phyloP scores from a whole-genome alignment of 495 filamentous ascomycete genomes.

The Aspergillus steynii region DNA sequence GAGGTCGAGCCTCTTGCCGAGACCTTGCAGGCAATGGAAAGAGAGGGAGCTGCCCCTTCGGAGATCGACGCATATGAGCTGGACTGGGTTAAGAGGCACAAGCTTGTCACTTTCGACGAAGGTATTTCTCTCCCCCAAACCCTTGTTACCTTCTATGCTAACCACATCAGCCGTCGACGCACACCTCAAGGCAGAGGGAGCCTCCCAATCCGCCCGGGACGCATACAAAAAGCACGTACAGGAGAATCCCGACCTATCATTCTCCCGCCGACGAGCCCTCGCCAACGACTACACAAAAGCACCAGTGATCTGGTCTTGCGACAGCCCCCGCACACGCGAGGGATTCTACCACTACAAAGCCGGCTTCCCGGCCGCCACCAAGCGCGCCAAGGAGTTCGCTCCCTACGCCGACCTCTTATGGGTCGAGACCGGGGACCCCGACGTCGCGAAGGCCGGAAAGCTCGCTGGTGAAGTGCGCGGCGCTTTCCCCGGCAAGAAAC shows the following conservation, averaged over 20 bases:
- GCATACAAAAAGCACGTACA: conserved; percentile 63
- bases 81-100: conserved; percentile 85
- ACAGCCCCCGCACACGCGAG: conserved; percentile 89
- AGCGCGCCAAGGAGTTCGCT: conserved; percentile 85
- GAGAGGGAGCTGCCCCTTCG: conserved; percentile 66
- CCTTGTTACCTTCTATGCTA: conserved; percentile 11
- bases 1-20: conserved; percentile 77
- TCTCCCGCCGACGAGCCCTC: conserved; percentile 71
- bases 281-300: conserved; percentile 63
- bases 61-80: conserved; percentile 87
- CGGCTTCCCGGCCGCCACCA: conserved; percentile 85
- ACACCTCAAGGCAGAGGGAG: conserved; percentile 66
- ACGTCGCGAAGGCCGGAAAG: conserved; percentile 68
- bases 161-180: conserved; percentile 61
- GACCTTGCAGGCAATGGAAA: conserved; percentile 87
- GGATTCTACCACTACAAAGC: conserved; percentile 95
- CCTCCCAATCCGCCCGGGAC: conserved; percentile 58
- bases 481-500: conserved; percentile 70
- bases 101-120: conserved; percentile 89
- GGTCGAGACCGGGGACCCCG: conserved; percentile 92
- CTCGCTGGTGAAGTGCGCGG: conserved; percentile 75
- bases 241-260: conserved; percentile 66
- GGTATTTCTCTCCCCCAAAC: conserved; percentile 38
- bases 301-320: conserved; percentile 82
- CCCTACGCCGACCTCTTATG: conserved; percentile 95